Conservation (phyloP, 2,329 filamentous ascomycete species). For the Claviceps cyperi region DNA sequence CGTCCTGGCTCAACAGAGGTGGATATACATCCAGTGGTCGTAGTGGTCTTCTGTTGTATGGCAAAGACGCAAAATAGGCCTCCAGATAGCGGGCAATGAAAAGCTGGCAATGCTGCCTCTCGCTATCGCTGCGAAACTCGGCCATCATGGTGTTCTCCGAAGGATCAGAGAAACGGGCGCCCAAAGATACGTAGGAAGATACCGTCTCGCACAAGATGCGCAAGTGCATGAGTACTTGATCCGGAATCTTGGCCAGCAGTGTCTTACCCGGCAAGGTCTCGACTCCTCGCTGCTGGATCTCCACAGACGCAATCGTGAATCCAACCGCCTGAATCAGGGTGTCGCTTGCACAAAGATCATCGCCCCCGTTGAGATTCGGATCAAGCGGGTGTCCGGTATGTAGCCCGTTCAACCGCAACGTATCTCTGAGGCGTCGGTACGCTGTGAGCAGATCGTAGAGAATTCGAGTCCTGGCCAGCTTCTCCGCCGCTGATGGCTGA, state of each 20-base stretch:
- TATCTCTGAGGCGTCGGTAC: conserved; percentile 46
- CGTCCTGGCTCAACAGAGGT: conserved; percentile 53
- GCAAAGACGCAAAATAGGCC: conserved; percentile 8
- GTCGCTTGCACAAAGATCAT: conserved; percentile 40
- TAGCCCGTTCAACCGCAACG: conserved; percentile 41
- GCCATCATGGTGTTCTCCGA: conserved; percentile 44
- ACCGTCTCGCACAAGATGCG: conserved; percentile 81
- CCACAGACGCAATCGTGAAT: conserved; percentile 72
- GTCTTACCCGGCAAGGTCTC: conserved; percentile 60
- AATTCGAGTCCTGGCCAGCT: conserved; percentile 12
- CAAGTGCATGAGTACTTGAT: conserved; percentile 72
- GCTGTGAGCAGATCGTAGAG: conserved; percentile 42
- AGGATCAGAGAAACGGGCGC: conserved; percentile 45
- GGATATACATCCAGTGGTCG: conserved; percentile 31
- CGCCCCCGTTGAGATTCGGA: conserved; percentile 16
- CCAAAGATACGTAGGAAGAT: conserved; percentile 68
- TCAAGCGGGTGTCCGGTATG: conserved; percentile 22
- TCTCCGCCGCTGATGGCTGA: conserved; percentile 1
- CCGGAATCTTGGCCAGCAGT: conserved; percentile 69
- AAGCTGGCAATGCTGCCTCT: conserved; percentile 60
- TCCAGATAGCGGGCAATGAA: conserved; percentile 48
- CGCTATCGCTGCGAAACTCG: conserved; percentile 54
- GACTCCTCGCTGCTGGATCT: conserved; percentile 82
- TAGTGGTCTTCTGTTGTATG: conserved; percentile 17
- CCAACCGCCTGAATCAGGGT: conserved; percentile 55